phyloP scores from a whole-genome alignment of 805 yeast species.

The Diddensiella santjacobensis region DNA sequence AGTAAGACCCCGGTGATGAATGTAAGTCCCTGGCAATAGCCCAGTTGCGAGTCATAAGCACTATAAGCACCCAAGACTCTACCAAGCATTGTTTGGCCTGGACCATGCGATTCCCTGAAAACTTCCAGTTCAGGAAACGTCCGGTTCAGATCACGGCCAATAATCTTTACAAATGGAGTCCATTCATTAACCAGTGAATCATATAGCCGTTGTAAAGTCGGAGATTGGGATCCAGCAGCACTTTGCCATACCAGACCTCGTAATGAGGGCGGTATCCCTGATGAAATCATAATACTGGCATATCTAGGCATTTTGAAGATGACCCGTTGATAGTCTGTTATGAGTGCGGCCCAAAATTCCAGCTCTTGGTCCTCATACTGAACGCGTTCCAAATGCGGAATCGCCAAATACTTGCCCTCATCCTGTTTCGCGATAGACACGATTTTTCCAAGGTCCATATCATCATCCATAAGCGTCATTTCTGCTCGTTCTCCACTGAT shows the following conservation, averaged over 20 bases:
- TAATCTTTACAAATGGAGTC: slow-evolving; percentile 43
- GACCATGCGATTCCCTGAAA: slow-evolving; percentile 41
- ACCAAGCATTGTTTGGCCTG: slow-evolving; percentile 46
- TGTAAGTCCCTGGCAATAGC: slow-evolving; percentile 65
- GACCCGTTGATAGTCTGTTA: slow-evolving; percentile 32
- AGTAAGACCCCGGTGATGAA: slow-evolving; percentile 59
- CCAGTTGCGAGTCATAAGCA: slow-evolving; percentile 60
- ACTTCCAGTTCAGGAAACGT: slow-evolving; percentile 55
- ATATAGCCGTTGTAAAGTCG: slow-evolving; percentile 34
- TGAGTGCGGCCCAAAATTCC: slow-evolving; percentile 35
- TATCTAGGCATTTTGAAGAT: slow-evolving; percentile 31
- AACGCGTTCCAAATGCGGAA: slow-evolving; percentile 15
- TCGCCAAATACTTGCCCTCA: slow-evolving; percentile 15
- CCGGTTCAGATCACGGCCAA: slow-evolving; percentile 54
- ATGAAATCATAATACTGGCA: slow-evolving; percentile 29
- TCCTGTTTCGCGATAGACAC: slow-evolving; percentile 7
- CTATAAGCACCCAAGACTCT: slow-evolving; percentile 58
- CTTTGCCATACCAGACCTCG: slow-evolving; percentile 36
- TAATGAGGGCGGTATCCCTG: slow-evolving; percentile 35
- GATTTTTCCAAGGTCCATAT: slow-evolving; percentile 13
- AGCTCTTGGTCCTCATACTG: slow-evolving; percentile 24
- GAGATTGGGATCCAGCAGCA: slow-evolving; percentile 30
- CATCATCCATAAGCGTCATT: neutral
- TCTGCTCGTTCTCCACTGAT: slow-evolving; percentile 3
- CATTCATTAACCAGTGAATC: slow-evolving; percentile 39